Conservation (phyloP, 768 basidiomycete genomes). For the Mycena haematopus region DNA sequence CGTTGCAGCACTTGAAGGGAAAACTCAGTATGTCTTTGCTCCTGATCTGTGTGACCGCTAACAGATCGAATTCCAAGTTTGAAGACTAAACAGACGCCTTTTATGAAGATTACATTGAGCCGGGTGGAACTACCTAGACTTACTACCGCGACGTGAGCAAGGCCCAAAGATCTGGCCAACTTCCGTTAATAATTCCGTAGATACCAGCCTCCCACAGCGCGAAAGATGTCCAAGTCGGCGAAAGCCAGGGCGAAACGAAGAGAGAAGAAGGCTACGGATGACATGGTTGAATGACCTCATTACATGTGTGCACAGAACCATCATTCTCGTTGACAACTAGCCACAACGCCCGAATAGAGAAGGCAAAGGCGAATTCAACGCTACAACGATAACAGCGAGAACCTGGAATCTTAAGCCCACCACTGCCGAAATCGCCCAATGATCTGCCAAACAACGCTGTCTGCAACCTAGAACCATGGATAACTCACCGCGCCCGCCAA, state of each 20-base stretch:
- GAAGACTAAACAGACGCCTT: constrained; percentile 63
- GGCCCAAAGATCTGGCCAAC: not conserved
- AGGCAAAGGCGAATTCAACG: too few species aligned
- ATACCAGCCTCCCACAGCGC: constrained; percentile 58
- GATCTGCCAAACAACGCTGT: too few species aligned
- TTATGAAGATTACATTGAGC: constrained; percentile 74
- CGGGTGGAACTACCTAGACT: constrained; percentile 48
- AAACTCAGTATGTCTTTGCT: constrained; percentile 55
- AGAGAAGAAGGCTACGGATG: constrained; percentile 35
- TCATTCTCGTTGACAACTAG: too few species aligned
- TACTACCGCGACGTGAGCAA: constrained; percentile 60
- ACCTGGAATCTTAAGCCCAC: too few species aligned
- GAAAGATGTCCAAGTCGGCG: constrained; percentile 64
- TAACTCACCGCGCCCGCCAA: too few species aligned
- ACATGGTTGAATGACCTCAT: not conserved
- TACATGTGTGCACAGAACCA: not conserved
- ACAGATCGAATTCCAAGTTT: constrained; percentile 43
- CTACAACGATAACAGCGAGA: too few species aligned
- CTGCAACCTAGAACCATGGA: too few species aligned
- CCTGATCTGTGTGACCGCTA: constrained; percentile 2
- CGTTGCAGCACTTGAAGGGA: constrained; percentile 57
- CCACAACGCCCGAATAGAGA: not conserved
- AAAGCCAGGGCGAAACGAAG: constrained; percentile 52
- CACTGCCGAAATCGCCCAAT: too few species aligned
- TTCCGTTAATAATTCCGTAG: constrained; percentile 40